A percentile compares a stretch with the other conserved stretches of the same genome.
phyloP scores from a whole-genome alignment of 176 grass and related monocot genomes.

The Lolium rigidum region DNA sequence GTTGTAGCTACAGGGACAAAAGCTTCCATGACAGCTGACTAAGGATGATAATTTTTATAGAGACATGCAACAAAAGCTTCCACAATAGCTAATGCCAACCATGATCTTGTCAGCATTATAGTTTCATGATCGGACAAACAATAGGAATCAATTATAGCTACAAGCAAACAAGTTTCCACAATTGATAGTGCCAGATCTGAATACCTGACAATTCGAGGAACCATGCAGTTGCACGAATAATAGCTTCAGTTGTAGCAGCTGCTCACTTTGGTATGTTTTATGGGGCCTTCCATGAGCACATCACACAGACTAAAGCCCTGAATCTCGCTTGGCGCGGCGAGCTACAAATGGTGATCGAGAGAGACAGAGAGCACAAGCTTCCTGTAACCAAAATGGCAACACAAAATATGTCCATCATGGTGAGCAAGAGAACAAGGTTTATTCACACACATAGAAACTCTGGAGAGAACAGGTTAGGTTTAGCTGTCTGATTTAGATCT shows the following conservation, averaged over 20 bases:
- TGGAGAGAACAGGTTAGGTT: neutral
- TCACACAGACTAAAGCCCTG: slow-evolving; percentile 17
- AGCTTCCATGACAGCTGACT: slow-evolving; percentile 20
- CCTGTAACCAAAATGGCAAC: slow-evolving; percentile 37
- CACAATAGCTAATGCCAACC: slow-evolving; percentile 31
- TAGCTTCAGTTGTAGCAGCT: slow-evolving; percentile 28
- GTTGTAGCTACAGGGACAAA: neutral
- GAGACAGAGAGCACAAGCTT: slow-evolving; percentile 24
- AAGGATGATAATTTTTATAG: slow-evolving; percentile 21
- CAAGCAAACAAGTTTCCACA: slow-evolving; percentile 23
- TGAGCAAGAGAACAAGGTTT: neutral
- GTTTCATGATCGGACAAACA: slow-evolving; percentile 15
- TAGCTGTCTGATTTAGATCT: slow-evolving; percentile 18
- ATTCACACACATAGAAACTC: slow-evolving; percentile 1
- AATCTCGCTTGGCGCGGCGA: neutral
- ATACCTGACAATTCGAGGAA: slow-evolving; percentile 10
- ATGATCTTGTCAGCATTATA: neutral
- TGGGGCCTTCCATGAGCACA: slow-evolving; percentile 21
- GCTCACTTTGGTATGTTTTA: neutral
- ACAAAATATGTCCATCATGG: neutral
- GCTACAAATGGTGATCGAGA: slow-evolving; percentile 14
- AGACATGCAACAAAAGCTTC: neutral
- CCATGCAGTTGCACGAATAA: neutral
- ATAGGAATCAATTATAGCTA: slow-evolving; percentile 21
- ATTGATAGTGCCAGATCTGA: neutral